Percentiles rank a stretch among this genome's conserved stretches.
phyloP scores from a whole-genome alignment of 2,329 filamentous ascomycete genomes.

The Stachybotrys chlorohalonatus region DNA sequence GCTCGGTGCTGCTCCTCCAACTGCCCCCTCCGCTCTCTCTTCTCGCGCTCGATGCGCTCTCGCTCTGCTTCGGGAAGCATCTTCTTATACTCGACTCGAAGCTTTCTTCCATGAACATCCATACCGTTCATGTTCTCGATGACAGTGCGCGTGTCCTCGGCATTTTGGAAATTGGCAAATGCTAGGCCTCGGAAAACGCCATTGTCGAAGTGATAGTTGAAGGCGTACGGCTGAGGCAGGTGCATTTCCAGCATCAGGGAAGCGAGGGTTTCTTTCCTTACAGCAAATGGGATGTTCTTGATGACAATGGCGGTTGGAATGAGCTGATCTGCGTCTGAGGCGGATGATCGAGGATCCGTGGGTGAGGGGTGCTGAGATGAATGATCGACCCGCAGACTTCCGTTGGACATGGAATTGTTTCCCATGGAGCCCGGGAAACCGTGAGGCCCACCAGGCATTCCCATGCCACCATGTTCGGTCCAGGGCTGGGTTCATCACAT shows the following conservation, averaged over 20 bases:
- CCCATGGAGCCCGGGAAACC: constrained; percentile 24
- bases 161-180: constrained; percentile 96
- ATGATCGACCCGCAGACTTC: constrained; percentile 34
- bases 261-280: constrained; percentile 92
- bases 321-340: constrained; percentile 66
- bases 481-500: constrained; percentile 29
- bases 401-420: constrained; percentile 26
- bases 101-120: constrained; percentile 86
- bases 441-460: constrained; percentile 29
- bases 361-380: constrained; percentile 30
- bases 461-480: constrained; percentile 38
- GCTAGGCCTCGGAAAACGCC: constrained; percentile 92
- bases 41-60: constrained; percentile 93
- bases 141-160: constrained; percentile 85
- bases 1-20: constrained; percentile 91
- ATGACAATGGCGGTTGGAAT: constrained; percentile 98
- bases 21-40: constrained; percentile 90
- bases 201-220: constrained; percentile 99
- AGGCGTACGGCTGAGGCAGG: constrained; percentile 90
- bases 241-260: constrained; percentile 91
- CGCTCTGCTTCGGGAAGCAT: constrained; percentile 94
- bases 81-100: constrained; percentile 98
- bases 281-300: constrained; percentile 98
- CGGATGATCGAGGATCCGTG: constrained; percentile 29
- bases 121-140: constrained; percentile 94